Evolutionary conservation across 345 rosid species (phyloP).

Genomic region (Euphorbia peplus): DNA sequence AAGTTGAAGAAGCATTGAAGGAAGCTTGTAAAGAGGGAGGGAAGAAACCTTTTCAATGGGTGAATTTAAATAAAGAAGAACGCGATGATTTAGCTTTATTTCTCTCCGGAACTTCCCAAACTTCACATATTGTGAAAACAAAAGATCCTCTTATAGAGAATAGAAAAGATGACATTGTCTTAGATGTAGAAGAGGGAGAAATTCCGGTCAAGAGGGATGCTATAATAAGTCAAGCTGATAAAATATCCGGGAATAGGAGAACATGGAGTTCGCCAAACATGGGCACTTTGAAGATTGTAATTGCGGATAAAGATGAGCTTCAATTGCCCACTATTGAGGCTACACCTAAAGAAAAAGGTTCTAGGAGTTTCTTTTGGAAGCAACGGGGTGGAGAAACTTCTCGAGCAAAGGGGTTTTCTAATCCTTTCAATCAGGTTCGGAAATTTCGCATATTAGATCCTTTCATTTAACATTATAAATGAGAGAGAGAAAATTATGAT

Average conservation of each 20-base stretch:
- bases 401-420: constrained; percentile 28
- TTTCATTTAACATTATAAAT: not conserved
- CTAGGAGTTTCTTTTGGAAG: constrained; percentile 51
- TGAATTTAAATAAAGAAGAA: constrained; percentile 73
- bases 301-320: constrained; percentile 40
- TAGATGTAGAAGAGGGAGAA: constrained; percentile 39
- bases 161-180: constrained; percentile 27
- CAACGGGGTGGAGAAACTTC: constrained; percentile 47
- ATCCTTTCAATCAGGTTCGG: constrained; percentile 50
- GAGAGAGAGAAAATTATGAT: not conserved
- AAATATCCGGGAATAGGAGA: constrained; percentile 42
- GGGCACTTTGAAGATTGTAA: constrained; percentile 53
- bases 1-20: constrained; percentile 54
- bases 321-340: constrained; percentile 35
- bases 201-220: constrained; percentile 36
- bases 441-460: not conserved
- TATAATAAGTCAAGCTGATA: constrained; percentile 33
- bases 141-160: constrained; percentile 30
- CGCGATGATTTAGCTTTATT: constrained; percentile 78
- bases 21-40: constrained; percentile 54
- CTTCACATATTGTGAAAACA: constrained; percentile 23
- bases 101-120: constrained; percentile 57
- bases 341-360: constrained; percentile 70
- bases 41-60: constrained; percentile 64
- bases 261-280: constrained; percentile 67